Base-by-base conservation (phyloP, 2,329 filamentous ascomycete species). In the Apiospora kogelbergensis region DNA sequence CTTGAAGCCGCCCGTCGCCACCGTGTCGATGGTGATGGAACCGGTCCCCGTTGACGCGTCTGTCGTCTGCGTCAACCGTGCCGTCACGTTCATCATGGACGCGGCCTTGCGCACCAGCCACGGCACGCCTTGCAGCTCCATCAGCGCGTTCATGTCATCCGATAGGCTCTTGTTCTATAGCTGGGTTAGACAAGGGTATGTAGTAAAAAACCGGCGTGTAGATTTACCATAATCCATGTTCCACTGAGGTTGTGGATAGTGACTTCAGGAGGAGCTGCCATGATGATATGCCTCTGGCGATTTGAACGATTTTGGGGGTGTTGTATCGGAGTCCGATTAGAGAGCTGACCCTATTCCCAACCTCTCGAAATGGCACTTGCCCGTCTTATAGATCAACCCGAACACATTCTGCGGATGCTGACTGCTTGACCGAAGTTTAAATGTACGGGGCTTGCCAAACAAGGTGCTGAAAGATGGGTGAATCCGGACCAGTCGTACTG, bases 211-310 rank as follows among this genome's bases (percentile, higher is more conserved):
- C 9, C 15, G 17, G 48, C 30, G 30, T 60, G 24, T 4, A 60
- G 2, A 42, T n/a, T 20, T 26, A 65, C 63, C 22, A 65, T 30
- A 11, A 65, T 13, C 63, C 63, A 65, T 65, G 26, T 2, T 30
- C 63, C 63, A 65, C 37, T 65, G 40, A 65, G 63, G 63, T 65
- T 65, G 37, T 44, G 63, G 24, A 65, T 65, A 22, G 63, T 65
- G 63, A 65, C 40, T 26, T 65, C 41, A 6, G 37, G 17, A 44
- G 63, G 63, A n/a, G 63, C 37, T 24, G 63, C 63, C 63, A 65
- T 65, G 60, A 10, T 41, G 48, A 57, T 33, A 17, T 37, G 3
- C 53, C n/a, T 24, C 20, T 60, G 11, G 53, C 53, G 11, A 17
- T 33, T 60, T 6, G 17, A 60, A 20, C 15, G 26, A 17, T 7